Evolutionary conservation across 768 basidiomycete genomes (phyloP), one percentile per base, ranked within the genome.

Genomic region (Boletellus ananas): DNA sequence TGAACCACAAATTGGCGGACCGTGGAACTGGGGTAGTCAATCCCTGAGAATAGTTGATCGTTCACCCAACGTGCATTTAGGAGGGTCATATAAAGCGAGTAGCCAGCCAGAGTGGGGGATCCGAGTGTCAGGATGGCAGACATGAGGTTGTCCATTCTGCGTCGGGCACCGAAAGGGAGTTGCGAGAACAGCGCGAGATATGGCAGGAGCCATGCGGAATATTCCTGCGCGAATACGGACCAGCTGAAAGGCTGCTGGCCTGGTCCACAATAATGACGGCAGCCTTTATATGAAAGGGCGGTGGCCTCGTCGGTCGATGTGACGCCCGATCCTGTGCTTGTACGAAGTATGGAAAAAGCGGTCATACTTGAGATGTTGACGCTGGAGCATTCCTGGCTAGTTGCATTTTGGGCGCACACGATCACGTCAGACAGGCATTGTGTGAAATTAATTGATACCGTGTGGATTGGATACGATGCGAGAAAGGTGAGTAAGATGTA

Each of bases 171-270:
- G 21, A 76, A 79, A 0, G 77, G 78, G n/a, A 79, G 70, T 39
- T 77, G 76, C 0, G 76, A 75, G 17, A 79, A 60, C 8, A 79
- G 52, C 1, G 77, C 75, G 11, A 79, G 68, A 67, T 74, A 77
- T 7, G 78, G 78, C 6, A 79, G 48, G 2, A 79, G 62, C 78
- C 77, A 79, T 0, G 74, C 55, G 9, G 67, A 64, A 54, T 72
- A 76, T 40, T 74, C 63, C 40, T 73, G 72, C 0, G 65, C 43
- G 43, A 65, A 67, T 3, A 20, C 29, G 1, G 17, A n/a, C 62
- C 62, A 65, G 12, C n/a, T 29, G n/a, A 65, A 67, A 12, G 53
- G 16, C 8, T 54, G 46, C 9, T 54, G 46, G 1, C 44, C 41
- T 3, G 0, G 5, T 25, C 65, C 62, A 17, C 63, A 65, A 16